Percentiles rank a stretch among this genome's conserved stretches.
phyloP scores from a whole-genome alignment of 306 rosid species.

The Fragaria ananassa region DNA sequence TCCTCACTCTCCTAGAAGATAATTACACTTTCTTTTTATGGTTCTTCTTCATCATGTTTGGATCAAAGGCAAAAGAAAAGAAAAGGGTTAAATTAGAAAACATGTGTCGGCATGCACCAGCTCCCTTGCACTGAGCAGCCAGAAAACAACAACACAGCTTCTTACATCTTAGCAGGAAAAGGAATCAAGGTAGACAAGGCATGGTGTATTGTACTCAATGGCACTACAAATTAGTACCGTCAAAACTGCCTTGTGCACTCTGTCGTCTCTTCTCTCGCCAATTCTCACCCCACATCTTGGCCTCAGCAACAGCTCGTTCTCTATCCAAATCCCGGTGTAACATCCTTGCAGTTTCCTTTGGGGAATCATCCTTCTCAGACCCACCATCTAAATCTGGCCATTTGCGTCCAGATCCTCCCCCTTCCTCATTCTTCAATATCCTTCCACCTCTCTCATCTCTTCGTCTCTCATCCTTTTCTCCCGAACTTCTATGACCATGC shows the following conservation, averaged over 20 bases:
- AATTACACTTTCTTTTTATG: slow-evolving; percentile 33
- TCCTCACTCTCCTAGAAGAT: slow-evolving; percentile 27
- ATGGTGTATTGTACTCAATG: slow-evolving; percentile 11
- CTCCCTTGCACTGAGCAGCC: slow-evolving; percentile 32
- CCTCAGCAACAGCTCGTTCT: slow-evolving; percentile 92
- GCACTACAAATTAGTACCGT: slow-evolving; percentile 48
- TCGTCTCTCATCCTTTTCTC: slow-evolving; percentile 59
- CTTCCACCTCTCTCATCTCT: slow-evolving; percentile 68
- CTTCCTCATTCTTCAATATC: slow-evolving; percentile 66
- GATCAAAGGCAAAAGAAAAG: neutral
- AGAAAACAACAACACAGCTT: slow-evolving; percentile 23
- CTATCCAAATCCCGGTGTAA: slow-evolving; percentile 67
- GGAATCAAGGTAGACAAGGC: slow-evolving; percentile 19
- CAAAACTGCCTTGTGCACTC: slow-evolving; percentile 64
- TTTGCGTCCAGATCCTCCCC: slow-evolving; percentile 66
- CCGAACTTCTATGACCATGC: slow-evolving; percentile 48
- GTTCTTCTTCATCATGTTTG: slow-evolving; percentile 13
- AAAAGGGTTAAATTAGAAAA: slow-evolving; percentile 34
- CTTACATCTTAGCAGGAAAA: slow-evolving; percentile 19
- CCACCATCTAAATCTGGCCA: slow-evolving; percentile 77
- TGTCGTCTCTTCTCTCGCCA: slow-evolving; percentile 78
- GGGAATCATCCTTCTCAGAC: slow-evolving; percentile 83
- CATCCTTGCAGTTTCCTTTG: slow-evolving; percentile 69
- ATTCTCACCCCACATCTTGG: slow-evolving; percentile 95
- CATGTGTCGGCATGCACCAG: slow-evolving; percentile 27